Evolutionary conservation across 73 alveolate genomes (phyloP).

Genomic region (Paramecium biaurelia): DNA sequence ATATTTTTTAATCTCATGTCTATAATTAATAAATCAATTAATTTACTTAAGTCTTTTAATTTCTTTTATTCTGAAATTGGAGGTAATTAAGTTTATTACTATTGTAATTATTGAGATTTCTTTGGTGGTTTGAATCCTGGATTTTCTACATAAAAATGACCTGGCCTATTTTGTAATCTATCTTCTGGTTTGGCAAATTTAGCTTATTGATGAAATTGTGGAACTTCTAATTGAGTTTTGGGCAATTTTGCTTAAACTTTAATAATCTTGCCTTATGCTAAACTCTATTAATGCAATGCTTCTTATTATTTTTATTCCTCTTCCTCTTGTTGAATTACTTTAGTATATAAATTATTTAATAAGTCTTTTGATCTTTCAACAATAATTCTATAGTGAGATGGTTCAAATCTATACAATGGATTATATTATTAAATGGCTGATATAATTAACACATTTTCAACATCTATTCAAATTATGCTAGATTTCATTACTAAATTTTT

Average conservation of each 20-base stretch:
- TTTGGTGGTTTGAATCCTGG: conserved; percentile 48
- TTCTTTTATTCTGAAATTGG: conserved; percentile 47
- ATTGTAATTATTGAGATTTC: background rate
- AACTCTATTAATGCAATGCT: background rate
- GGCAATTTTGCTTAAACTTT: conserved; percentile 43
- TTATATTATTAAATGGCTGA: conserved; percentile 53
- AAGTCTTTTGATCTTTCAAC: conserved; percentile 64
- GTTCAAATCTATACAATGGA: conserved; percentile 61
- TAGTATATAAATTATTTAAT: conserved; percentile 48
- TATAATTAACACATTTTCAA: conserved; percentile 60
- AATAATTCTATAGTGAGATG: conserved; percentile 57
- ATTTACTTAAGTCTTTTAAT: conserved; percentile 37
- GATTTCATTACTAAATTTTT: conserved; percentile 54
- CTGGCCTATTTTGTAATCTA: conserved; percentile 47
- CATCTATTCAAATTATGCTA: conserved; percentile 45
- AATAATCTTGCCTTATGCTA: background rate
- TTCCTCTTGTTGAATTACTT: conserved; percentile 49
- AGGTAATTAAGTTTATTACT: background rate
- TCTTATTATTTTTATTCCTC: conserved; percentile 27
- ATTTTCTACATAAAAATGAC: conserved; percentile 45
- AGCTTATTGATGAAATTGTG: background rate
- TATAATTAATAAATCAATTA: background rate
- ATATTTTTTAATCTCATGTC: conserved; percentile 27
- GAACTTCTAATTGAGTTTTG: conserved; percentile 10
- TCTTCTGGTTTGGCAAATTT: conserved; percentile 57